Evolutionary conservation across 768 basidiomycete genomes (phyloP), one percentile per base, ranked within the genome.

Genomic region (Calocera viscosa): DNA sequence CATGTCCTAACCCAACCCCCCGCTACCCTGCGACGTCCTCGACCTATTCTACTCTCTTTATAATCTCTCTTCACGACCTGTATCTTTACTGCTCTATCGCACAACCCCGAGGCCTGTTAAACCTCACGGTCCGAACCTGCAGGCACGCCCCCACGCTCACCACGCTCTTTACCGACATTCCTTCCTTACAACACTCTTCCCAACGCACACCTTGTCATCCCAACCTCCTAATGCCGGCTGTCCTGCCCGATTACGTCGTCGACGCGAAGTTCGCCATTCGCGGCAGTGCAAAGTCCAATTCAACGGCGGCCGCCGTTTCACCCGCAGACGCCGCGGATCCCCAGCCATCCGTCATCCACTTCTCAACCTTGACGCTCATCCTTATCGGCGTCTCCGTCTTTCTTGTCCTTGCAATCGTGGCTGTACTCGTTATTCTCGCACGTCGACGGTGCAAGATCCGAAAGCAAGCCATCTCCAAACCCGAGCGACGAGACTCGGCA

Each of bases 341-440:
- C 7, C 53, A 60, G 30, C 53, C 53, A 5, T 28, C 53, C 53
- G 14, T 60, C 53, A 60, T 60, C 30, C 53, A 60, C 22, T 60
- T 60, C 53, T 60, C 53, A 22, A 60, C 53, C 10, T 22, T 60
- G 24, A 32, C 53, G 2, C 53, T 60, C 53, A 60, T 60, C 19
- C 53, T 60, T 26, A 60, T 60, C 53, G 30, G 53, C 53, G 30
- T 60, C 22, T 26, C 53, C 53, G 53, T 60, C 24, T 60, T 60
- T 26, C 53, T 60, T 2, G 53, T 60, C 14, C 14, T 60, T 26
- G 5, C 19, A 10, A 10, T 60, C 30, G 53, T 60, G 14, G 11
- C 53, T 22, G 53, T 60, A 5, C 53, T 60, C 14, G 53, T 60
- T 10, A 5, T 11, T 32, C 5, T 60, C 30, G 53, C 26, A 28